Evolutionary conservation across 2,329 filamentous ascomycete species (phyloP), one percentile per base, ranked within the genome.

Genomic region (Colletotrichum phormii): DNA sequence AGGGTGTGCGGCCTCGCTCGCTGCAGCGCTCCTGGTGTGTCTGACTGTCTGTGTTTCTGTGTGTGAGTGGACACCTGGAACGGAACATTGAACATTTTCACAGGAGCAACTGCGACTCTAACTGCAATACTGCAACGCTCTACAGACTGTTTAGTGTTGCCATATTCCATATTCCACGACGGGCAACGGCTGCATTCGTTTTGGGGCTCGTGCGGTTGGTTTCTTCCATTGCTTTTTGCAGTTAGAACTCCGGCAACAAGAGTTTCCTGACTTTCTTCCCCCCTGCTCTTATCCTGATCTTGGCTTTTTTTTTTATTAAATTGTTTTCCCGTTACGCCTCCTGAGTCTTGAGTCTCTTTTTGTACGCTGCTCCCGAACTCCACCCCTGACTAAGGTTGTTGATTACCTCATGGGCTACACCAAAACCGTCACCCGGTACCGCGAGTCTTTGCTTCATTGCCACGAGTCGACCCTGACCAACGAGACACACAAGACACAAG

Each of bases 381-480:
- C 33, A 9, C 35, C 24, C 31, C 55, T 58, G n/a, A 37, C 31
- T 8, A 37, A 49, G 42, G 15, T 42, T 13, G 18, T 13, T 42
- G 37, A 42, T 18, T 42, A 42, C 13, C 37, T 42, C 42, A n/a
- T 49, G 15, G 18, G 42, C 42, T 22, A 22, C 42, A 49, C 7
- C 42, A 22, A 49, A 49, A 22, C 7, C 42, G 42, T 49, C 18
- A 22, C 18, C 18, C 3, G 42, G 18, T 5, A 18, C 42, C 42
- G 42, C 42, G 4, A 49, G 15, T 49, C 42, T 31, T 15, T 26
- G 58, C 35, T 15, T 60, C 58, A 46, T 18, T 26, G 55, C 35
- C 33, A 60, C 13, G 57, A 49, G 57, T 67, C 37, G 68, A 71
- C 53, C 64, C 37, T 63, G 58, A 58, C 59, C 59, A 69, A 69